Conservation (phyloP, 176 grass and related monocot species). For the Elymus sibiricus region DNA sequence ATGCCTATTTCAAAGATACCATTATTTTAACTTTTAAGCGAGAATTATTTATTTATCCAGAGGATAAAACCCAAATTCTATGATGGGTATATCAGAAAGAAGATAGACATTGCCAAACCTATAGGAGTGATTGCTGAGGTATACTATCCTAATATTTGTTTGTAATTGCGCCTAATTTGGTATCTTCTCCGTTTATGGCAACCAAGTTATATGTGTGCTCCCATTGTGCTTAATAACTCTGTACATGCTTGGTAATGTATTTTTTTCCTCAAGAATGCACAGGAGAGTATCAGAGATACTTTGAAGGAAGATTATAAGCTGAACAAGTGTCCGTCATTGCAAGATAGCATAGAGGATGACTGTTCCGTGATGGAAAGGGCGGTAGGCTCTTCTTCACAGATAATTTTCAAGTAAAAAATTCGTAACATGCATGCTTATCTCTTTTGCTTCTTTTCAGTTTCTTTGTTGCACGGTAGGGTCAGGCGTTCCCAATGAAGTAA, state of each 20-base stretch:
- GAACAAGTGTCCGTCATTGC: background rate
- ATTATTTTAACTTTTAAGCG: background rate
- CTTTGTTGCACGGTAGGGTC: background rate
- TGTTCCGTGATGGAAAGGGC: background rate
- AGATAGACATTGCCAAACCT: background rate
- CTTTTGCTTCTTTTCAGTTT: conserved; percentile 24
- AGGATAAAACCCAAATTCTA: background rate
- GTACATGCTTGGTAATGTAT: background rate
- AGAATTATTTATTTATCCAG: conserved; percentile 11
- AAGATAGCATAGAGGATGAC: background rate
- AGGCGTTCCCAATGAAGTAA: conserved; percentile 13
- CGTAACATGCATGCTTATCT: background rate
- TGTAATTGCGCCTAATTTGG: background rate
- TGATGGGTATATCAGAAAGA: conserved; percentile 21
- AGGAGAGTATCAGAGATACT: conserved; percentile 12
- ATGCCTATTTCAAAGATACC: background rate
- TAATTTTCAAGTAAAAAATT: background rate
- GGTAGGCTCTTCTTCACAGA: background rate
- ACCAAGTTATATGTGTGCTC: background rate
- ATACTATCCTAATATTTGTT: background rate
- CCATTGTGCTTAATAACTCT: background rate
- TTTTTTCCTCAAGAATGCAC: background rate
- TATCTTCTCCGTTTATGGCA: background rate
- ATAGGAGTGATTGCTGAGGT: background rate
- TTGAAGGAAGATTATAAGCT: background rate